Base-by-base conservation (phyloP, 1,139 yeast species). In the Magnusiomyces tetraspermus region DNA sequence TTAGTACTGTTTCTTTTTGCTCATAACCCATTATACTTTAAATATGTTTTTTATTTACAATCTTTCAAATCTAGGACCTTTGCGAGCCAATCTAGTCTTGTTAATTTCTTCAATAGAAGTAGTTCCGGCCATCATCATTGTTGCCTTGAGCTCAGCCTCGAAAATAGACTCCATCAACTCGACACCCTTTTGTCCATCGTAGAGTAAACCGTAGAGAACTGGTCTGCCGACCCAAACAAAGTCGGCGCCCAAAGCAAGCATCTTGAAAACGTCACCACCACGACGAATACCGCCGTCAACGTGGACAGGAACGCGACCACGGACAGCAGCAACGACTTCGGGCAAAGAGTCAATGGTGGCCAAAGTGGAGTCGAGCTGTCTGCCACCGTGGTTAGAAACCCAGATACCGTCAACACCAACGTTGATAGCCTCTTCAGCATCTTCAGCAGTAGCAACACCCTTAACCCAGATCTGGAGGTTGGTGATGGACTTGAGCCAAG, bases 151-250 rank as follows among this genome's bases (percentile, higher is more conserved):
- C 48, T 70, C 72, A 24, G 62, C 63, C 43, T 58, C 60, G 22
- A 69, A 55, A 37, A 70, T 59, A 37, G 59, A 58, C 46, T 60
- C 58, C 57, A 65, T 60, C 48, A 61, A 56, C 58, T 70, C 75
- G n/a, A 80, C 81, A 23, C 88, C 88, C 1, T 72, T 76, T 56
- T 79, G 84, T 1, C 88, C 88, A 58, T 81, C 78, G 3, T 81
- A 73, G 15, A 80, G 75, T 75, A 82, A 75, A 11, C 86, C 85
- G 63, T 81, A 82, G 28, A 82, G 69, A 60, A 80, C 81, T 0
- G 87, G 85, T 55, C 87, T 69, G 4, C 87, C 88, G 40, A 82
- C 67, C 57, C 87, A 85, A 24, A 82, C 87, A 33, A 83, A 85
- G 57, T 78, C 79, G 4, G 88, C 88, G 3, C 88, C 88, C n/a